Percentiles rank a stretch among this genome's conserved stretches.
phyloP scores from a whole-genome alignment of 2,329 filamentous ascomycete species.

The Aspergillus pseudoglaucus region DNA sequence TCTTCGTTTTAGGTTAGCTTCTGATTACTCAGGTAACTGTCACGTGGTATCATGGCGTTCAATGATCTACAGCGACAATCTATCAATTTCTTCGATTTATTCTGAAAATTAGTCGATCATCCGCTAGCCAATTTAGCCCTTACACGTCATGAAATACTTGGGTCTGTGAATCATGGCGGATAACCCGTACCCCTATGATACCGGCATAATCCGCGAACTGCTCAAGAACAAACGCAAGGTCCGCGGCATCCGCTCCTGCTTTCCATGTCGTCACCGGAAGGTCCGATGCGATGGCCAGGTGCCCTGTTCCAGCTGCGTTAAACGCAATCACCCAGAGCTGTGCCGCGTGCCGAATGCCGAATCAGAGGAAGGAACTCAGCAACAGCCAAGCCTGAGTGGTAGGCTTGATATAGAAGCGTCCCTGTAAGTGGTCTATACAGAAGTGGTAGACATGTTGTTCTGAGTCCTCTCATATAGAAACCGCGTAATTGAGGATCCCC shows the following conservation, averaged over 20 bases:
- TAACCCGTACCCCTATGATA: constrained; percentile 17
- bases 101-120: neutral
- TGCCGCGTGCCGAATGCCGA: constrained; percentile 10
- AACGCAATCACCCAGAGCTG: constrained; percentile 14
- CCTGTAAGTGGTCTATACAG: neutral
- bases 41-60: neutral
- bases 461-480: neutral
- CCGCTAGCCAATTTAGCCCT: no score
- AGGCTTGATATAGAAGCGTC: neutral
- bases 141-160: neutral
- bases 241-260: constrained; percentile 18
- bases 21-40: neutral
- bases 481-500: neutral
- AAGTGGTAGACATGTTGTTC: neutral
- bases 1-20: neutral
- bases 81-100: neutral
- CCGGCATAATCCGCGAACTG: constrained; percentile 13
- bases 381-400: neutral
- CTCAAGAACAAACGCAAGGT: constrained; percentile 17
- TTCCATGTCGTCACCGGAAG: constrained; percentile 19
- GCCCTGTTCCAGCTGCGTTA: constrained; percentile 14
- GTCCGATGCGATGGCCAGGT: constrained; percentile 13
- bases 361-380: neutral
- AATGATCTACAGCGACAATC: neutral
- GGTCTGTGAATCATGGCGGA: neutral